Percentiles rank a stretch among this genome's conserved stretches.
These are phyloP conservation scores for Pseudisothecium myosuroides DNA, from an alignment of 225 moss, liverwort and hornwort species.

Conservation along the genomic window DNA sequence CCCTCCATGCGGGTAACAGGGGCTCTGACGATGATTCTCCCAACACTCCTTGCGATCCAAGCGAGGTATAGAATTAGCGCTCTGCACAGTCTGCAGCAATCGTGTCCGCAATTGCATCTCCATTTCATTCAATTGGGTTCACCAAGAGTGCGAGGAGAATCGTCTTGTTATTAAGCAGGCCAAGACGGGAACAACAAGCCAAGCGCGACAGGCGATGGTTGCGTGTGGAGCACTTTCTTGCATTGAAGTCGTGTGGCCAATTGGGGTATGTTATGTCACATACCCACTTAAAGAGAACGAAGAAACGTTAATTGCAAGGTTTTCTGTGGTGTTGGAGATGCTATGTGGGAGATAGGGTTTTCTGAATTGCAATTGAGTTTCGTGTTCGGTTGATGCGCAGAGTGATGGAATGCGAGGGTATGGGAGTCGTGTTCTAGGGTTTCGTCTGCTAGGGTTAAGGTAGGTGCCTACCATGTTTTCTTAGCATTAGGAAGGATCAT, in stretches of 20 bases:
- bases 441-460: not conserved
- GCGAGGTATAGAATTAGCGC: not conserved
- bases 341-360: not conserved
- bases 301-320: not conserved
- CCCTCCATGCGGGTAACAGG: not conserved
- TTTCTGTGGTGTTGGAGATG: not conserved
- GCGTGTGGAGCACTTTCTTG: constrained; percentile 17
- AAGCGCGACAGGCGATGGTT: not conserved
- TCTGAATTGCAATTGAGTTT: not conserved
- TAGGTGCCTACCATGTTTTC: not conserved
- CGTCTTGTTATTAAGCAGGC: not conserved
- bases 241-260: not conserved
- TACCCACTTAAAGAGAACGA: not conserved
- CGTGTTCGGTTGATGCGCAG: not conserved
- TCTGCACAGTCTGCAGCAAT: not conserved
- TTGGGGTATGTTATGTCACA: constrained; percentile 1
- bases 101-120: not conserved
- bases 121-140: not conserved
- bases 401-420: not conserved
- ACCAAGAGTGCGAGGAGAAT: not conserved
- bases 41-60: constrained; percentile 26
- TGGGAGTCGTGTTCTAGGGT: not conserved
- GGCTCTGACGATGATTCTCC: constrained; percentile 6
- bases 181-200: not conserved
- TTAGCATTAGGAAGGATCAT: not conserved